Percentiles rank a stretch among this genome's conserved stretches.
Conservation (phyloP, 192 early-diverging fungal species). For the Lobulomyces angularis region DNA sequence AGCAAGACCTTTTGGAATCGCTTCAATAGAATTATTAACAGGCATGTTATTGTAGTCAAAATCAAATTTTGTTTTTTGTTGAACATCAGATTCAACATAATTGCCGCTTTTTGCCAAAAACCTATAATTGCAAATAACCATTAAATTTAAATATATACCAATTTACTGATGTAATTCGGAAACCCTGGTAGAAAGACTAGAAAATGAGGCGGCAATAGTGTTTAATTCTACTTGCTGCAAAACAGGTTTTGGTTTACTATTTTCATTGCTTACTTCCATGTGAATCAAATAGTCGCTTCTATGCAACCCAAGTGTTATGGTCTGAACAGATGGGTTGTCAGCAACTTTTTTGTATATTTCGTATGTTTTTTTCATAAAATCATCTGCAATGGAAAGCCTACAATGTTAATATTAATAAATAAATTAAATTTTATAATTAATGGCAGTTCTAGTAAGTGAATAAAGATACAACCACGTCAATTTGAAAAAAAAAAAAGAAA, state of each 20-base stretch:
- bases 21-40: conserved; percentile 51
- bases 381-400: conserved; percentile 65
- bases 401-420: neutral
- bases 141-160: too few species aligned
- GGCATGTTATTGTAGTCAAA: conserved; percentile 52
- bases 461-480: neutral
- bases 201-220: conserved; percentile 88
- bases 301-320: conserved; percentile 70
- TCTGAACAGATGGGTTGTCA: conserved; percentile 22
- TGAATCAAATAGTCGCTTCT: conserved; percentile 89
- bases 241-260: conserved; percentile 24
- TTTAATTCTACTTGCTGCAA: conserved; percentile 94
- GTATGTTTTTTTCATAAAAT: conserved; percentile 67
- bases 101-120: too few species aligned
- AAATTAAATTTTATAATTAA: too few species aligned
- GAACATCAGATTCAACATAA: too few species aligned
- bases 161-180: conserved; percentile 68
- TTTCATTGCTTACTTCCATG: conserved; percentile 26
- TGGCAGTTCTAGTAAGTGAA: too few species aligned
- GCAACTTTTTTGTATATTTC: conserved; percentile 59
- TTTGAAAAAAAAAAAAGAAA: neutral
- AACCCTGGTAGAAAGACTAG: conserved; percentile 61
- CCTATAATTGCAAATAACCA: too few species aligned
- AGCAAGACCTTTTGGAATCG: conserved; percentile 65
- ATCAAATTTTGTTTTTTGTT: too few species aligned